Base-by-base conservation (phyloP, 148 eudicot species). In the Arctostaphylos glauca region DNA sequence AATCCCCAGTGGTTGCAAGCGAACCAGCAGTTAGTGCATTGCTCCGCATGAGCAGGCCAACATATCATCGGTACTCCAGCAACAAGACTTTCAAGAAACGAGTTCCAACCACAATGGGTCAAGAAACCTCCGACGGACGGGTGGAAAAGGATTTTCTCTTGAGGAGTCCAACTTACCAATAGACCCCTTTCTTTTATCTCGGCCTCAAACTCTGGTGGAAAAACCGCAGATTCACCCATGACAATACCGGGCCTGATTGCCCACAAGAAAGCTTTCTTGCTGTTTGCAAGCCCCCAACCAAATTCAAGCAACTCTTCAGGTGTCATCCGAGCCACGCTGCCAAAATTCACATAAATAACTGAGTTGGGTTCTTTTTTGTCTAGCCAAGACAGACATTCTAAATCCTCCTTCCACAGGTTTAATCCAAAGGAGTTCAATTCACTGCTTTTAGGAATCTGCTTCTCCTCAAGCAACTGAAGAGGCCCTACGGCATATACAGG, bases 51-150 rank as follows among this genome's bases (percentile, higher is more conserved):
- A 55, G 83, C 83, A 0, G 89, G 87, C 89, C 89, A 87, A 73
- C 87, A 85, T 3, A 80, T 74, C 76, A 85, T 64, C 0, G 89
- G 86, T 71, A 88, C 87, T 14, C 88, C 85, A 41, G 47, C 60
- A 10, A 48, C 72, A 0, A 86, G 53, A 16, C 82, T 83, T 23
- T 88, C 90, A 0, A 86, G 46, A 41, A 52, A 82, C 5, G 88
- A 88, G 53, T 86, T 89, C 91, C 88, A 89, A 48, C 91, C 91
- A 80, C 85, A 81, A n/a, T 89, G 91, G 16, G 89, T 89, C 52
- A 89, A 81, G 77, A 89, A 89, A 67, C 76, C 91, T 13, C 88
- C 88, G 9, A 89, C 25, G 0, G 91, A 83, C 0, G 86, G 76
- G 74, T 89, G 91, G 16, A 43, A n/a, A 5, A 89, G 66, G 2